These are phyloP conservation scores for Sanghuangporus baumii DNA, from an alignment of 1,284 basidiomycete species.

Conservation along the genomic window DNA sequence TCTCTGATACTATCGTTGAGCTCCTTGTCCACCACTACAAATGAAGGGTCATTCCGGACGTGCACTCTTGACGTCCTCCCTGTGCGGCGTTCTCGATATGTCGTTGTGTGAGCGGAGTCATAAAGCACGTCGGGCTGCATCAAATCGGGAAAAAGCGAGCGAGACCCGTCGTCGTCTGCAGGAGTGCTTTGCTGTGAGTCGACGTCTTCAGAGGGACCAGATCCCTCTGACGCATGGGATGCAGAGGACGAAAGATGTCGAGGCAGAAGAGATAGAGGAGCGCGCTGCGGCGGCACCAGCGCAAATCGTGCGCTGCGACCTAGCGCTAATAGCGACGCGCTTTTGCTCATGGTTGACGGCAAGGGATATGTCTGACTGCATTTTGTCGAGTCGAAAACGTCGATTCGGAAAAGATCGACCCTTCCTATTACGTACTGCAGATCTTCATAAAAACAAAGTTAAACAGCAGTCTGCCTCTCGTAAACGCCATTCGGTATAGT, in stretches of 20 bases:
- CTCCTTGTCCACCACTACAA: constrained; percentile 25
- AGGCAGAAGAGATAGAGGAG: not conserved
- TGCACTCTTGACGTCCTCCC: constrained; percentile 31
- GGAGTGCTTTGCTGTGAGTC: not conserved
- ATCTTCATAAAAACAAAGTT: not conserved
- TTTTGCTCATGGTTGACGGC: constrained; percentile 6
- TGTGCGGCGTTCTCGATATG: constrained; percentile 1
- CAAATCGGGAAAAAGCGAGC: constrained; percentile 9
- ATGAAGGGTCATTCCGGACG: constrained; percentile 52
- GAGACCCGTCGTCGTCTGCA: not conserved
- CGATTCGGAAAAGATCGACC: too few relatives aligned
- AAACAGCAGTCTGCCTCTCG: too few relatives aligned
- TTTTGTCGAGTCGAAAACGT: too few relatives aligned
- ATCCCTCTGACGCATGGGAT: not conserved
- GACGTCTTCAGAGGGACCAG: not conserved
- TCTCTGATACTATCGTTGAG: constrained; percentile 18
- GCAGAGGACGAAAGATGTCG: constrained; percentile 1
- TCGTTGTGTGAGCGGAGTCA: constrained; percentile 8
- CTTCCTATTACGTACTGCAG: too few relatives aligned
- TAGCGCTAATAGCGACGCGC: constrained; percentile 9
- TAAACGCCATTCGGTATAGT: too few relatives aligned
- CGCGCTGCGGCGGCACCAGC: not conserved
- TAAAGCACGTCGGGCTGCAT: constrained; percentile 17
- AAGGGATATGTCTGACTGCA: not conserved
- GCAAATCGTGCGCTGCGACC: not conserved